Evolutionary conservation across 2,329 filamentous ascomycete species (phyloP), one percentile per base, ranked within the genome.

Genomic region (Davidsoniella australis): DNA sequence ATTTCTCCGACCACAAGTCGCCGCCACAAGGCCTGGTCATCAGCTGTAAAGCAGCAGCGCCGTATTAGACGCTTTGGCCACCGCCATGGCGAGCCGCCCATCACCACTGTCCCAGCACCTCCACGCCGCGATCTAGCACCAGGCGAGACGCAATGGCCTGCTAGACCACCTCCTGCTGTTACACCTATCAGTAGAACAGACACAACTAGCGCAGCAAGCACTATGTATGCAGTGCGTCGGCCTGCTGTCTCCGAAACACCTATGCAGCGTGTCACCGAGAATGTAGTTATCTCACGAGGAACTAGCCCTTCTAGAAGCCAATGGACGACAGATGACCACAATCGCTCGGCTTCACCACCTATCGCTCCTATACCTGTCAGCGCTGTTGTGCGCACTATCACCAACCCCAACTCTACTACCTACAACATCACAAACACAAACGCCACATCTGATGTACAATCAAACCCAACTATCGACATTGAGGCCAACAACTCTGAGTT

Each of bases 191-290:
- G 75, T 57, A 67, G 76, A 54, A 75, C 75, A 16, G 76, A 80
- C 53, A 79, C 76, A 1, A 69, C 73, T 16, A 80, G 76, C 56
- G 76, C 74, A 1, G 75, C 75, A 41, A 80, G 76, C 59, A 80
- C 76, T 1, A 71, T 76, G 2, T 81, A 81, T 54, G 73, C 75
- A 5, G 68, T 80, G 36, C 68, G 75, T 47, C 80, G 80, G 55
- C 75, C 78, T 49, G 67, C 73, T 9, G 65, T 72, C 5, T 72
- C 73, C 2, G 76, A 76, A 51, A 66, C 67, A 14, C 48, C 47
- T 12, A 52, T 52, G 50, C 23, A 46, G 39, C 43, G 51, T 20
- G 51, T 53, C 7, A 40, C 44, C 7, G 47, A 50, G 44, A 23
- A 53, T 38, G 44, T 39, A 4, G 23, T 43, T 18, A 40, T 42